These are phyloP conservation scores for Oryza officinalis DNA, from an alignment of 176 grass and related monocot genomes.

Conservation along the genomic window DNA sequence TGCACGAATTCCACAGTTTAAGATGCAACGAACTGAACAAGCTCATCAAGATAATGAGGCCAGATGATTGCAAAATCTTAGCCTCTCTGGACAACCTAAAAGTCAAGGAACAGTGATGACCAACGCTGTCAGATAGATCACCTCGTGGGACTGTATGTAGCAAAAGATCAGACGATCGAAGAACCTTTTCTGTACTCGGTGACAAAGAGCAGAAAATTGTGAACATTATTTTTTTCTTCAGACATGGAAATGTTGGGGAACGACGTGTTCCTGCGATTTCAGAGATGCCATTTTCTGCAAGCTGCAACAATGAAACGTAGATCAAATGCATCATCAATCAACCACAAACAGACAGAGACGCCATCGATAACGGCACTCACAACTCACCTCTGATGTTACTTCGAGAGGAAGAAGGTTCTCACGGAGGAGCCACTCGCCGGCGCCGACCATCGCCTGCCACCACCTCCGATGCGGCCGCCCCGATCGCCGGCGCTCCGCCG, in stretches of 20 bases:
- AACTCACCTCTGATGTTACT: too few species aligned
- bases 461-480: too few species aligned
- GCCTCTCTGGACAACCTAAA: neutral
- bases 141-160: too few species aligned
- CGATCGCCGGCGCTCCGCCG: neutral
- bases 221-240: neutral
- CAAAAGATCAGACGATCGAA: neutral
- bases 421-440: neutral
- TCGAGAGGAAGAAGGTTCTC: neutral
- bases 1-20: neutral
- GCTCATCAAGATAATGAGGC: neutral
- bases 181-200: conserved; percentile 3
- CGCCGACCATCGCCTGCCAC: too few species aligned
- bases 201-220: neutral
- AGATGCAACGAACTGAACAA: neutral
- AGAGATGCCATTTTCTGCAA: neutral
- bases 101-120: neutral
- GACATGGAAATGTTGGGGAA: neutral
- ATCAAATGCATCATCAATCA: neutral
- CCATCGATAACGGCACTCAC: too few species aligned
- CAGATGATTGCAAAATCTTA: neutral
- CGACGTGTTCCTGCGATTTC: neutral
- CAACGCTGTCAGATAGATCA: neutral
- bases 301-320: too few species aligned
- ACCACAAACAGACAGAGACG: neutral